Conservation (phyloP, 2,329 filamentous ascomycete species). For the Talaromyces sp. region DNA sequence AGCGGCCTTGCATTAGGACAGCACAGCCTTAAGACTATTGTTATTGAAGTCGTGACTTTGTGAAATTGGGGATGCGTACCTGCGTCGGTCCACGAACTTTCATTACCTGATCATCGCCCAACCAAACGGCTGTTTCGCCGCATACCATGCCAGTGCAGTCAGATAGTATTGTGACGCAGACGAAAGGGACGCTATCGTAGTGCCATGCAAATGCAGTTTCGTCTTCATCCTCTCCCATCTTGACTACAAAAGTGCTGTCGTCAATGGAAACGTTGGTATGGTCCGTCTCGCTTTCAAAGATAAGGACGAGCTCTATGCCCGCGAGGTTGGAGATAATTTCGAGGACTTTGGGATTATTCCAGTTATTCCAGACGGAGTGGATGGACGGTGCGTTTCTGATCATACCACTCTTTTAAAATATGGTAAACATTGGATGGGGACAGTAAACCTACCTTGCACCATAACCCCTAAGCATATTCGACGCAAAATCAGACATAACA, state of each 20-base stretch:
- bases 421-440: too few species aligned
- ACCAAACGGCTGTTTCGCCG: not conserved
- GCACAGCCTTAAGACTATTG: conserved; percentile 44
- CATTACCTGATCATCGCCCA: not conserved
- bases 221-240: not conserved
- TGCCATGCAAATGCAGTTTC: not conserved
- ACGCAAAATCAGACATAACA: too few species aligned
- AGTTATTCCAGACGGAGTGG: too few species aligned
- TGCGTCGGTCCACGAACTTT: not conserved
- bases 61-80: not conserved
- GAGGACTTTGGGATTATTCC: not conserved
- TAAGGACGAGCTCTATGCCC: not conserved
- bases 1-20: conserved; percentile 56
- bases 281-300: not conserved
- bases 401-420: too few species aligned
- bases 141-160: not conserved
- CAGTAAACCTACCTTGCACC: too few species aligned
- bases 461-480: too few species aligned
- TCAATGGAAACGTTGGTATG: not conserved
- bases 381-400: too few species aligned
- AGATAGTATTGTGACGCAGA: not conserved
- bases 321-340: not conserved
- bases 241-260: not conserved
- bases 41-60: not conserved
- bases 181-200: not conserved